phyloP scores from a whole-genome alignment of 768 basidiomycete species.

The Artomyces pyxidatus region DNA sequence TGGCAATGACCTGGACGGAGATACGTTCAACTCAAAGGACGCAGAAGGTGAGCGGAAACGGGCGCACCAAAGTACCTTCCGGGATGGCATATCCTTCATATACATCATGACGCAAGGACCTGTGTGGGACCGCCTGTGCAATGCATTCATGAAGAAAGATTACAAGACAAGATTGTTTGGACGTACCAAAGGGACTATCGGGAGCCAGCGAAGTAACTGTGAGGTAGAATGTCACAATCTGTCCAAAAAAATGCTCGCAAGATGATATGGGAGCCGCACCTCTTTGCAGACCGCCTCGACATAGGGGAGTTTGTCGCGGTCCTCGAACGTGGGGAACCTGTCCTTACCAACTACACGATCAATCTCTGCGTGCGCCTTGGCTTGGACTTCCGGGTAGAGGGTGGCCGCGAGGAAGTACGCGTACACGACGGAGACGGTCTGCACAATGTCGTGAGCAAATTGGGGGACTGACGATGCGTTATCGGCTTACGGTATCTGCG shows the following conservation, averaged over 20 bases:
- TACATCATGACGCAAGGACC: not conserved
- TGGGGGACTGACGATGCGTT: not conserved
- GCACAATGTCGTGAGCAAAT: not conserved
- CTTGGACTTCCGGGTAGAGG: slow-evolving; percentile 19
- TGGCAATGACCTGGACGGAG: not conserved
- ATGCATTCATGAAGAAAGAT: no score
- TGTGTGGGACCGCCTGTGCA: not conserved
- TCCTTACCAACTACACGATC: slow-evolving; percentile 15
- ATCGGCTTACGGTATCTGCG: slow-evolving; percentile 10
- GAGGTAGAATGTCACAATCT: not conserved
- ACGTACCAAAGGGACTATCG: not conserved
- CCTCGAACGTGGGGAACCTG: slow-evolving; percentile 14
- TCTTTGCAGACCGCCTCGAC: slow-evolving; percentile 1
- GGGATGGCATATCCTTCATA: not conserved
- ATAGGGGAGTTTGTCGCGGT: slow-evolving; percentile 6
- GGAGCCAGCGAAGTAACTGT: not conserved
- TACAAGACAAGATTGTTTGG: no score
- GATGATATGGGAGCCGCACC: not conserved
- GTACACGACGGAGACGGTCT: slow-evolving; percentile 17
- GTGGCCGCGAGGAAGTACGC: slow-evolving; percentile 20
- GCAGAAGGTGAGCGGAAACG: not conserved
- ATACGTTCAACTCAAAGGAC: not conserved
- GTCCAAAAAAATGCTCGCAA: not conserved
- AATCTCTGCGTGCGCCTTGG: slow-evolving; percentile 21
- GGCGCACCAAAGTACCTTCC: not conserved